phyloP scores from a whole-genome alignment of 208 protist species.

The Trichomonas tenax region DNA sequence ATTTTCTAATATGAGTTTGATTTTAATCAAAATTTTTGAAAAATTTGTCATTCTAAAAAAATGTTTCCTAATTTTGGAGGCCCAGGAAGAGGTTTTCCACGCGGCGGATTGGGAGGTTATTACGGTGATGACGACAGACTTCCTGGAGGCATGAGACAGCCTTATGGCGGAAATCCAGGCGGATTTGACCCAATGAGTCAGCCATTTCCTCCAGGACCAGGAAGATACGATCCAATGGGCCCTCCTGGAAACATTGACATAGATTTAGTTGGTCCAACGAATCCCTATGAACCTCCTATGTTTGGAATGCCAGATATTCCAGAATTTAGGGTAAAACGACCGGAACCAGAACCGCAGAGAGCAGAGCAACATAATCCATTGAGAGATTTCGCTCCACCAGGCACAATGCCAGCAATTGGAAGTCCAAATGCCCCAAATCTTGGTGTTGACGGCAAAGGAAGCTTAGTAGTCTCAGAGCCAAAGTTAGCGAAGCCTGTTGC shows the following conservation, averaged over 20 bases:
- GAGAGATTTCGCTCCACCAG: background rate
- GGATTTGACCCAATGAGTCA: too few species aligned
- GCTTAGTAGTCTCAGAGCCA: background rate
- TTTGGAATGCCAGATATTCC: background rate
- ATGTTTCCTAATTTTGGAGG: background rate
- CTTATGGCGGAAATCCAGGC: background rate
- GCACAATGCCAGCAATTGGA: background rate
- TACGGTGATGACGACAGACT: background rate
- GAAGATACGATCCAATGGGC: too few species aligned
- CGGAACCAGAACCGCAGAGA: too few species aligned
- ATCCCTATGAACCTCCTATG: background rate
- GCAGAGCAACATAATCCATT: background rate
- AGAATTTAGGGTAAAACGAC: background rate
- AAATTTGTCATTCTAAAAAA: background rate
- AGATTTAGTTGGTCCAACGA: background rate
- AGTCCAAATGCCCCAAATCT: background rate
- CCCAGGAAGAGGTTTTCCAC: background rate
- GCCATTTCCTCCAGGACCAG: too few species aligned
- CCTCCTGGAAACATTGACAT: background rate
- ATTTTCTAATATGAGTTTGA: too few species aligned
- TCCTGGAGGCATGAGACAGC: background rate
- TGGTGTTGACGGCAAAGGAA: background rate
- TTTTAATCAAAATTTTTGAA: too few species aligned
- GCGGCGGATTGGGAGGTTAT: background rate
- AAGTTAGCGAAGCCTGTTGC: background rate